These are phyloP conservation scores for Amauroascus niger DNA, from an alignment of 2,329 filamentous ascomycete genomes.

Conservation along the genomic window DNA sequence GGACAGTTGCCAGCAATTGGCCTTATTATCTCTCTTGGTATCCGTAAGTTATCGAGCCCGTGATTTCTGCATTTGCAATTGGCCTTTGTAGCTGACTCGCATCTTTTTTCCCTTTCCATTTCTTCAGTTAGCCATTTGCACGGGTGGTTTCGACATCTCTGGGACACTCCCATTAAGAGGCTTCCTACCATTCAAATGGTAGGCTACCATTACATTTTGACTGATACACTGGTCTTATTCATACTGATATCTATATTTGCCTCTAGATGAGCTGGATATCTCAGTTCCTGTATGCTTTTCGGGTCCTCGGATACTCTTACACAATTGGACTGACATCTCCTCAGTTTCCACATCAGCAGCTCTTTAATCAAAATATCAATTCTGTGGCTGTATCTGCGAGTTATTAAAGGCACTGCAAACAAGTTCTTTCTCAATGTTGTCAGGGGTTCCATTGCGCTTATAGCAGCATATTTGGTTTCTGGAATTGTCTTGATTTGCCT, in stretches of 20 bases:
- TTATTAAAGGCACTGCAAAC: conserved; percentile 10
- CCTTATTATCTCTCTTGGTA: background rate
- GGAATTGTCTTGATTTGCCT: conserved; percentile 2
- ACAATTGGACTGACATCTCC: background rate
- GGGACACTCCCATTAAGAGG: background rate
- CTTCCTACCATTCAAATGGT: conserved; percentile 2
- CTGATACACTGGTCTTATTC: background rate
- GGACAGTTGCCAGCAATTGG: conserved; percentile 3
- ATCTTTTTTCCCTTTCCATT: background rate
- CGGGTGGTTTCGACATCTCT: conserved; percentile 5
- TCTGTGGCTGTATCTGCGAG: conserved; percentile 11
- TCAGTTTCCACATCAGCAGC: conserved; percentile 6
- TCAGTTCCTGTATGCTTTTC: background rate
- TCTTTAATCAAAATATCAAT: conserved; percentile 7
- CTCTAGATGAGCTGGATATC: conserved; percentile 4
- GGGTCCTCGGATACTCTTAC: background rate
- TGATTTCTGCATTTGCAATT: background rate
- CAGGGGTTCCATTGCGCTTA: background rate
- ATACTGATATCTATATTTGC: background rate
- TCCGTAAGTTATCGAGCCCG: background rate
- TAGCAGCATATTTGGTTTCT: conserved; percentile 4
- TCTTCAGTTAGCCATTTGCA: conserved; percentile 3
- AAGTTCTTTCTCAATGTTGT: conserved; percentile 6
- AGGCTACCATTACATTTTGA: background rate
- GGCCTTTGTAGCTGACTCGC: too few relatives aligned